Conservation (phyloP, 306 rosid species). For the Psophocarpus tetragonolobus region DNA sequence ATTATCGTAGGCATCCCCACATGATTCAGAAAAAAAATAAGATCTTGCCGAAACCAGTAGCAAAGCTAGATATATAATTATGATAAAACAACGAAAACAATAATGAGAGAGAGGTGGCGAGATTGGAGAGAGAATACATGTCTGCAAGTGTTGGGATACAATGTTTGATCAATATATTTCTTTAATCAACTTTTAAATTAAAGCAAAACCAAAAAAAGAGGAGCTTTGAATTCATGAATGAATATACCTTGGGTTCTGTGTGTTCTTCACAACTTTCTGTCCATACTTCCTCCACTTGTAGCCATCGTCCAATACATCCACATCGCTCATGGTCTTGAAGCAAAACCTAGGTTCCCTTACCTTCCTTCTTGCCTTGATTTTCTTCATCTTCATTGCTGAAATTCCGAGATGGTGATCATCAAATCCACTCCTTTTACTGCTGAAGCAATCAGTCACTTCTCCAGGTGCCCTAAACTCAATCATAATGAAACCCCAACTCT, state of each 20-base stretch:
- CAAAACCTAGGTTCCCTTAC: conserved; percentile 99
- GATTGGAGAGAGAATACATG: conserved; percentile 36
- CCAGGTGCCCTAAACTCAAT: conserved; percentile 62
- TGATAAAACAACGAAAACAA: conserved; percentile 36
- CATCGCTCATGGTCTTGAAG: conserved; percentile 96
- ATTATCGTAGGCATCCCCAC: conserved; percentile 33
- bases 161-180: conserved; percentile 28
- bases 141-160: conserved; percentile 38
- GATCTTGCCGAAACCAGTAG: conserved; percentile 25
- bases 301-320: conserved; percentile 98
- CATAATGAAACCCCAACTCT: neutral
- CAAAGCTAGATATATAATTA: conserved; percentile 39
- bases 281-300: conserved; percentile 99
- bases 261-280: conserved; percentile 98
- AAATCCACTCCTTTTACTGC: conserved; percentile 50
- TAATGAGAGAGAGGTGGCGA: conserved; percentile 36
- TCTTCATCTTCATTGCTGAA: conserved; percentile 84
- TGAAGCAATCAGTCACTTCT: conserved; percentile 55
- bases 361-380: conserved; percentile 83
- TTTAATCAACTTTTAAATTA: conserved; percentile 28
- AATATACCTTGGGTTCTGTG: conserved; percentile 89
- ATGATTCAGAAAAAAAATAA: conserved; percentile 22
- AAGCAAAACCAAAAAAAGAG: conserved; percentile 21
- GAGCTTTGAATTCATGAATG: neutral
- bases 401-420: conserved; percentile 56